Percentiles rank a stretch among this genome's conserved stretches.
These are phyloP conservation scores for Aspergillus tanneri DNA, from an alignment of 2,329 filamentous ascomycete species.

Conservation along the genomic window DNA sequence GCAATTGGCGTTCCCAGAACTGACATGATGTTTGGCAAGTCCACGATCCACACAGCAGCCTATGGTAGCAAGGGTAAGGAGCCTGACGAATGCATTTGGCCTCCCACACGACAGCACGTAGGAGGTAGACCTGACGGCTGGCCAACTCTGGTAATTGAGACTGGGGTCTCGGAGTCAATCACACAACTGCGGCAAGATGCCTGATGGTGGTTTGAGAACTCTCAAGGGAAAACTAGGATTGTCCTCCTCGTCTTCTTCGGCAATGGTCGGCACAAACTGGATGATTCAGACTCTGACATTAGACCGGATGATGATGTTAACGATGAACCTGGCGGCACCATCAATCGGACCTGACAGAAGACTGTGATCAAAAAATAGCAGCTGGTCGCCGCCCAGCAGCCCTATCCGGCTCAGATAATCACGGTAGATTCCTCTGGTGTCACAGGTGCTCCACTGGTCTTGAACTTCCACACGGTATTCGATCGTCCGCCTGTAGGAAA, in stretches of 20 bases:
- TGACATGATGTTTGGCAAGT: not conserved
- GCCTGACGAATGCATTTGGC: constrained; percentile 1
- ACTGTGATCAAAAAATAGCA: not conserved
- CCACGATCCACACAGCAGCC: not conserved
- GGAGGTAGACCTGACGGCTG: not conserved
- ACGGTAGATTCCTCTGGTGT: not conserved
- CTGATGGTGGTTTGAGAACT: constrained; percentile 6
- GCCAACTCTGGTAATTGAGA: constrained; percentile 5
- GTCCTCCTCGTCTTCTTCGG: not conserved
- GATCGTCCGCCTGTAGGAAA: not conserved
- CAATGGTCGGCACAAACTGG: not conserved
- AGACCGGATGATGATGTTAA: too few species aligned
- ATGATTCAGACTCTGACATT: not conserved
- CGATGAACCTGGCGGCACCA: too few species aligned
- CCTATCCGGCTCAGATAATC: not conserved
- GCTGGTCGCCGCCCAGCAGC: not conserved
- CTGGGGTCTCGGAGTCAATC: not conserved
- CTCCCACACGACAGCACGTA: not conserved
- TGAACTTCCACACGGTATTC: constrained; percentile 2
- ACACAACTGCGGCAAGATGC: not conserved
- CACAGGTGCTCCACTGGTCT: not conserved
- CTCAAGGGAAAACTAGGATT: not conserved
- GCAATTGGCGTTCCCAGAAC: not conserved
- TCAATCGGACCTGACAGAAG: too few species aligned
- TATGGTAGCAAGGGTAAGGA: not conserved